These are phyloP conservation scores for Neurospora tetrasperma DNA, from an alignment of 495 filamentous ascomycete genomes.

Conservation along the genomic window DNA sequence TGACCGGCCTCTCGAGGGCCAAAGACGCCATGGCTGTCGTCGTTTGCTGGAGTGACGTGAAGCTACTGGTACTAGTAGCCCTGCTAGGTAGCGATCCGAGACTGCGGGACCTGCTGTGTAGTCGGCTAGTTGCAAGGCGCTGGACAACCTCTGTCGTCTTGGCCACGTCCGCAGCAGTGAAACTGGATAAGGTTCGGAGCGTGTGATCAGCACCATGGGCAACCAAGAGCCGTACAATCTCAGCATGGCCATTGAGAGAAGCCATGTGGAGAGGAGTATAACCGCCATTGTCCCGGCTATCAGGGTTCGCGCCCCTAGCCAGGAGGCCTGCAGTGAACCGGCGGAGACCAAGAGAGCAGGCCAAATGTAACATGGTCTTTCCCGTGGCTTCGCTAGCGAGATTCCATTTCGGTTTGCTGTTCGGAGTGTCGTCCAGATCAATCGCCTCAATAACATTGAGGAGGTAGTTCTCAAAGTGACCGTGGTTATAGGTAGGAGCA, in stretches of 20 bases:
- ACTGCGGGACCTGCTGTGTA: conserved; percentile 48
- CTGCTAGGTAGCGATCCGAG: conserved; percentile 41
- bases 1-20: conserved; percentile 31
- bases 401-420: conserved; percentile 51
- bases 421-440: conserved; percentile 63
- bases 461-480: conserved; percentile 56
- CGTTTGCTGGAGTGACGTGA: conserved; percentile 44
- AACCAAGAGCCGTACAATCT: conserved; percentile 68
- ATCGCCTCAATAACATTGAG: conserved; percentile 66
- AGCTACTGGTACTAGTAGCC: conserved; percentile 54
- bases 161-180: conserved; percentile 63
- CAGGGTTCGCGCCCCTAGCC: conserved; percentile 67
- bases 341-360: conserved; percentile 62
- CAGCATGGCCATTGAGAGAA: conserved; percentile 61
- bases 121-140: conserved; percentile 43
- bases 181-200: conserved; percentile 58
- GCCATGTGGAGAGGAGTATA: conserved; percentile 81
- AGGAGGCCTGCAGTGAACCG: conserved; percentile 74
- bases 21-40: conserved; percentile 11
- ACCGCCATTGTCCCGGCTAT: conserved; percentile 66
- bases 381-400: conserved; percentile 48
- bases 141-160: conserved; percentile 47
- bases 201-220: conserved; percentile 61
- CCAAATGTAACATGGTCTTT: conserved; percentile 75
- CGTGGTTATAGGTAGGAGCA: conserved; percentile 9